Conservation (phyloP, 257 asterid genomes). For the Solanum sitiens region DNA sequence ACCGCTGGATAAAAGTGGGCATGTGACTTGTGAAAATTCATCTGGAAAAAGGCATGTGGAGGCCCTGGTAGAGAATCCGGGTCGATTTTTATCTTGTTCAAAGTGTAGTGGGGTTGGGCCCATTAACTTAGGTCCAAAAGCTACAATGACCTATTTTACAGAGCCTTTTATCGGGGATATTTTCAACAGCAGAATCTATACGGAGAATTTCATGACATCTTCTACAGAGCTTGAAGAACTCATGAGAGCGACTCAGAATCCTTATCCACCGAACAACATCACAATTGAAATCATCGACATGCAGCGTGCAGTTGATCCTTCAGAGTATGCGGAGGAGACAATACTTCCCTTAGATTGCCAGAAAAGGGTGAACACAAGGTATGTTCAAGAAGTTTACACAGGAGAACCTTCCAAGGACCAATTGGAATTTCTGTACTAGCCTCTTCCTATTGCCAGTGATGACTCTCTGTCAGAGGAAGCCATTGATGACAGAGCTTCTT, state of each 20-base stretch:
- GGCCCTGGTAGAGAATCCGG: not conserved
- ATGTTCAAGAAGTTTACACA: too few species aligned
- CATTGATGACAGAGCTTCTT: too few species aligned
- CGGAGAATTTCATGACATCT: too few species aligned
- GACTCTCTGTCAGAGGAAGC: too few species aligned
- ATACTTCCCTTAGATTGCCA: too few species aligned
- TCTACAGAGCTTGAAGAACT: not conserved
- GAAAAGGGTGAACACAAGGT: too few species aligned
- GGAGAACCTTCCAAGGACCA: too few species aligned
- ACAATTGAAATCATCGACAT: not conserved
- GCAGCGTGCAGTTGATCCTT: not conserved
- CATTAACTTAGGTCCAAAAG: too few species aligned
- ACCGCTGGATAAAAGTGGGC: not conserved
- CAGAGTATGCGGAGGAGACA: too few species aligned
- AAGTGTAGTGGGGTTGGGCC: not conserved
- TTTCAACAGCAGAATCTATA: not conserved
- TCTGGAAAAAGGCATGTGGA: not conserved
- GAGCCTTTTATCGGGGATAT: not conserved
- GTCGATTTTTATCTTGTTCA: not conserved
- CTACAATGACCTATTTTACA: not conserved
- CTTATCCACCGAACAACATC: not conserved
- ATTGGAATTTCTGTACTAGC: too few species aligned
- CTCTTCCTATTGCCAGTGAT: too few species aligned
- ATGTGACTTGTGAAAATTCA: not conserved
- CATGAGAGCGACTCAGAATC: not conserved